Evolutionary conservation across 495 filamentous ascomycete genomes (phyloP), one percentile per base, ranked within the genome.

Genomic region (Penicillium arizonense): DNA sequence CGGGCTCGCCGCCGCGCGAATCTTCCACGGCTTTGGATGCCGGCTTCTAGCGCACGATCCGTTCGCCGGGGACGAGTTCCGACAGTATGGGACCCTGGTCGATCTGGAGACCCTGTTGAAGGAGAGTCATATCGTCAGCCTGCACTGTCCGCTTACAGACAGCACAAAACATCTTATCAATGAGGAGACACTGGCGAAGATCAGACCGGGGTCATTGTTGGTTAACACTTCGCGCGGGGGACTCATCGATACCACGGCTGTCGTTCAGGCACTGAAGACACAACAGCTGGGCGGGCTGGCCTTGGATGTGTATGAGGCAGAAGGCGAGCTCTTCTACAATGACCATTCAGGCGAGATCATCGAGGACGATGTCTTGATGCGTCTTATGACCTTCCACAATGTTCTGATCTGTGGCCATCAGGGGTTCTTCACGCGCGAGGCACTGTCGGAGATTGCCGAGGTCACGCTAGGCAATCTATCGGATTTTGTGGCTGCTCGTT

Each of bases 301-400:
- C 39, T 65, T 96, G 36, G 91, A 96, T 70, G 91, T 96, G 0
- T 89, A 90, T 33, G 90, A 94, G 48, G 89, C 89, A 1, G 91
- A 96, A 61, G 75, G 54, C 46, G 75, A 47, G 64, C 79, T 71
- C 21, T 88, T 89, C 60, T 89, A 87, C 55, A 75, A 79, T 46
- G 84, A 89, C 53, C 82, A 84, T 51, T 84, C 80, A 12, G 76
- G 74, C 9, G 81, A 86, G 50, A 85, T 88, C 56, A 86, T 88
- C 58, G 71, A 87, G 36, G 86, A 89, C 56, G 86, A 88, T 58
- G 76, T 81, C 41, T 62, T 89, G 32, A 82, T 80, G 77, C 79
- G 86, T n/a, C 59, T 89, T 50, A 80, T 85, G 64, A 87, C 85
- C 1, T 88, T 88, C 56, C 86, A 80, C 40, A 88, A 88, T 52